Base-by-base conservation (phyloP, 805 yeast species). In the Maudiozyma serrabonitensis region DNA sequence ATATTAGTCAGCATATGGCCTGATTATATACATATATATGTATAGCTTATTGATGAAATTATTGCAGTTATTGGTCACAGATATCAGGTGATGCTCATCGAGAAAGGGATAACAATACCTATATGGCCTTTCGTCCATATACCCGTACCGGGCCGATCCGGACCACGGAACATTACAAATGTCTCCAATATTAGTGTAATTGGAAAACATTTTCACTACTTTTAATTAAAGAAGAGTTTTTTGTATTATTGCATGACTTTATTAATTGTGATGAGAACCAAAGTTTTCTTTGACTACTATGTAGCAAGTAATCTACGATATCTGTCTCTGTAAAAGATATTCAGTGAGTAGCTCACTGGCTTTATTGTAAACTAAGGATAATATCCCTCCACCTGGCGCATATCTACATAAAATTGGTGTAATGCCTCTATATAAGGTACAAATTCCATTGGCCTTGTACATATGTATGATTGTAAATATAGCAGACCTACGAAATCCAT, bases 351-450 rank as follows among this genome's bases (percentile, higher is more conserved):
- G 15, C 2, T 16, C 25, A 12, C 12, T 16, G 15, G 16, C 23
- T 18, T 13, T 13, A 12, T 96, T 88, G 76, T 87, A 91, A n/a
- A 91, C 97, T 44, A 91, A 97, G 66, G 91, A 78, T 63, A 91
- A 74, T 57, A 91, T 87, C 74, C 97, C 98, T 68, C 98, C 98
- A 62, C 98, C 98, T 52, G 98, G 98, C 46, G 97, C 98, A 57
- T 91, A 77, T 78, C 98, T 83, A 66, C 91, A 75, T 11, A 91
- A 96, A 75, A 91, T 91, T 57, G 98, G 98, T 56, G 89, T 65
- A 79, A 91, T 89, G 41, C 98, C 98, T 73, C 87, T 90, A 71
- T 89, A 90, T 52, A 91, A 76, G 9, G 97, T 95, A 45, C 71
- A 73, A 60, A 87, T 77, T 34, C 98, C 98, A 74, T 91, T 97